These are phyloP conservation scores for Avena eriantha DNA, from an alignment of 176 grass and related monocot genomes.

Conservation along the genomic window DNA sequence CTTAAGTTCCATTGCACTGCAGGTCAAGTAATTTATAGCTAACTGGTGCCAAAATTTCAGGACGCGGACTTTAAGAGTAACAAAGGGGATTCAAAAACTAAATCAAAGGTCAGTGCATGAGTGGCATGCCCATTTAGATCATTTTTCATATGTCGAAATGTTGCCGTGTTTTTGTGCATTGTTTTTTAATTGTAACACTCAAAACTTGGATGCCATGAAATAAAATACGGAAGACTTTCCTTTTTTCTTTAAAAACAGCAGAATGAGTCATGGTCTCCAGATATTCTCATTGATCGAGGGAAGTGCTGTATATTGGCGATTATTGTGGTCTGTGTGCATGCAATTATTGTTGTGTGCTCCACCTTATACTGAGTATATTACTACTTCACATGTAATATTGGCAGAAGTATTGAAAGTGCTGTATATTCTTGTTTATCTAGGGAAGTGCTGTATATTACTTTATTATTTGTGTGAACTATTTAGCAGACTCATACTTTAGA, in stretches of 20 bases:
- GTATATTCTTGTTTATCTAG: no score
- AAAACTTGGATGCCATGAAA: background rate
- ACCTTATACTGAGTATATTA: background rate
- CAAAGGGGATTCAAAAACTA: slow-evolving; percentile 67
- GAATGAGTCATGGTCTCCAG: background rate
- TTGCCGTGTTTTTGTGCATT: background rate
- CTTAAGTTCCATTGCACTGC: slow-evolving; percentile 12
- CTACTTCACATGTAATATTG: slow-evolving; percentile 20
- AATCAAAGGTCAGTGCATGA: slow-evolving; percentile 64
- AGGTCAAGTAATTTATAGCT: slow-evolving; percentile 31
- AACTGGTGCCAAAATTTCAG: slow-evolving; percentile 58
- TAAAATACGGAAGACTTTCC: background rate
- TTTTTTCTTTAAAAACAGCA: background rate
- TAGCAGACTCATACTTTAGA: background rate
- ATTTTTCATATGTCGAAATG: background rate
- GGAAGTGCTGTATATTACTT: no score
- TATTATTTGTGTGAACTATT: background rate
- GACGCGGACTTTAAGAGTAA: slow-evolving; percentile 80
- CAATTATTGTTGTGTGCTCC: background rate
- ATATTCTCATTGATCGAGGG: slow-evolving; percentile 6
- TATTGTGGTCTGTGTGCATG: background rate
- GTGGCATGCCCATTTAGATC: background rate
- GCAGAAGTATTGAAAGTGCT: background rate
- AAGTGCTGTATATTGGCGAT: background rate
- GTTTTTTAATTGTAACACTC: slow-evolving; percentile 5